A percentile compares a stretch with the other conserved stretches of the same genome.
Conservation (phyloP, 805 yeast species). For the Starmera quercuum region DNA sequence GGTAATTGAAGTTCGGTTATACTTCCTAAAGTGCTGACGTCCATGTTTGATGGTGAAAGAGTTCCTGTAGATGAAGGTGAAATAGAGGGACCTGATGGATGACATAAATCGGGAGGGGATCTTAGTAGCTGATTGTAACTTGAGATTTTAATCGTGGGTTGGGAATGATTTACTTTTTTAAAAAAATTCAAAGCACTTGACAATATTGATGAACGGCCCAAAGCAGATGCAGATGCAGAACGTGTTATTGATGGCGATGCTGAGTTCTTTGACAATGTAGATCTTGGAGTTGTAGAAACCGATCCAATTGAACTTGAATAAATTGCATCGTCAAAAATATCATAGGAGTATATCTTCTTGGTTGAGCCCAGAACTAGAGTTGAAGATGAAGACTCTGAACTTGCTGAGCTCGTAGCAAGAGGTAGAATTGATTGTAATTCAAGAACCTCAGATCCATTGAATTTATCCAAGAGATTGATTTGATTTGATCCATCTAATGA, state of each 20-base stretch:
- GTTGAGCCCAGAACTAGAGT: constrained; percentile 8
- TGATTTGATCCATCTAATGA: not conserved
- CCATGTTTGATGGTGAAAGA: constrained; percentile 3
- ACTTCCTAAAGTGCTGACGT: too few species aligned
- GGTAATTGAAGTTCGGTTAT: too few species aligned
- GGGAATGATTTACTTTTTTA: constrained; percentile 9
- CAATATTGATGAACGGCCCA: constrained; percentile 15
- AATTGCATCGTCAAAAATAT: constrained; percentile 58
- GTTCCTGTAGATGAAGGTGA: not conserved
- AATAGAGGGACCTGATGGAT: not conserved
- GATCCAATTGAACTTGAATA: constrained; percentile 25
- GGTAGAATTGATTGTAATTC: not conserved
- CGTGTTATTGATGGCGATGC: constrained; percentile 5
- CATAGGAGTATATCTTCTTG: constrained; percentile 48
- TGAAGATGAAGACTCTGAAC: constrained; percentile 7
- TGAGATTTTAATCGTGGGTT: not conserved
- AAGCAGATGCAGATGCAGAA: constrained; percentile 11
- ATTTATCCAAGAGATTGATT: constrained; percentile 2
- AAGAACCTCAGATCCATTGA: not conserved
- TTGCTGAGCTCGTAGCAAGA: constrained; percentile 1
- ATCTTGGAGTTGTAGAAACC: not conserved
- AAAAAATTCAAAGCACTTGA: constrained; percentile 18
- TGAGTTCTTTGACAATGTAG: not conserved
- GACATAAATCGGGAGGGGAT: too few species aligned
- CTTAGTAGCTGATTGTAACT: too few species aligned